These are phyloP conservation scores for Stereocaulon alpinum DNA, from an alignment of 495 filamentous ascomycete species.

Conservation along the genomic window DNA sequence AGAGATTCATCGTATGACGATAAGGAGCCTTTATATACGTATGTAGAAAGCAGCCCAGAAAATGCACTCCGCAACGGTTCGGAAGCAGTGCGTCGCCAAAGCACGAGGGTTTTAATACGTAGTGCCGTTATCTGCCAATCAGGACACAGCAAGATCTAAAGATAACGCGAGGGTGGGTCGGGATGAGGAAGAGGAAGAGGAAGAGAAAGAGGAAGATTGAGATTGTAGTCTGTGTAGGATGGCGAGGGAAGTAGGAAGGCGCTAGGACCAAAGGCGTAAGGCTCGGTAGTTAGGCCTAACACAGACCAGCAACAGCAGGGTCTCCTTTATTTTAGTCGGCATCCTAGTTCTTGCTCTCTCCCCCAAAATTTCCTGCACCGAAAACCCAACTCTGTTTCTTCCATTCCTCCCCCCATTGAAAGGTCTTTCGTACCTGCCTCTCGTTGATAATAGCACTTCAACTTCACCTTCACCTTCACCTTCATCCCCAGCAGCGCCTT, in stretches of 20 bases:
- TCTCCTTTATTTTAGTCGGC: constrained; percentile 25
- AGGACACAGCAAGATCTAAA: neutral
- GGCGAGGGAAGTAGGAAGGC: neutral
- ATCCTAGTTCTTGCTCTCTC: constrained; percentile 25
- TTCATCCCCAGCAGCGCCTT: constrained; percentile 18
- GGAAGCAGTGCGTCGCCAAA: constrained; percentile 7
- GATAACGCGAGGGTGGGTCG: constrained; percentile 11
- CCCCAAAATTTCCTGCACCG: constrained; percentile 17
- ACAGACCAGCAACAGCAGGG: constrained; percentile 1
- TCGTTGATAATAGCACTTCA: constrained; percentile 12
- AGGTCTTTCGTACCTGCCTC: constrained; percentile 17
- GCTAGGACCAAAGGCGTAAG: neutral
- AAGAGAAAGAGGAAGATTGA: too few species aligned
- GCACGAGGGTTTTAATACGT: constrained; percentile 8
- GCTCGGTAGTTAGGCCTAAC: neutral
- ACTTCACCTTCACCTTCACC: constrained; percentile 16
- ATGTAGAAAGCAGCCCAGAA: too few species aligned
- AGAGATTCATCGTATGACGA: neutral
- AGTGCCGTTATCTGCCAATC: constrained; percentile 11
- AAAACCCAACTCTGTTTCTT: constrained; percentile 19
- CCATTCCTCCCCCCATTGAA: neutral
- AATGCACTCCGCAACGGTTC: neutral
- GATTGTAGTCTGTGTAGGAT: neutral
- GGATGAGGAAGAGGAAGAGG: neutral
- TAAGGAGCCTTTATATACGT: too few species aligned